A percentile compares a stretch with the other conserved stretches of the same genome.
Evolutionary conservation across 176 grass and related monocot species (phyloP).

Genomic region (Sorghum bicolor): Sorghum_bicolor_NCBIv3 NC_012879.2:2637001-2637500

Average conservation of each 20-base stretch:
- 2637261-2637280: not conserved
- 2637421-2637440: not conserved
- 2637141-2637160: not conserved
- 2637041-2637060: not conserved
- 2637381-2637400: conserved; percentile 28
- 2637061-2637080: not conserved
- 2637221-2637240: not conserved
- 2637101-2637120: not conserved
- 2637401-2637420: not conserved
- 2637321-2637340: not conserved
- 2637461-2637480: not conserved
- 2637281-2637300: not conserved
- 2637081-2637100: not conserved
- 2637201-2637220: not conserved
- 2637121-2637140: not conserved
- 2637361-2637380: not conserved
- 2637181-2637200: not conserved
- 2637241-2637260: not conserved
- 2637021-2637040: not conserved
- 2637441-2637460: not conserved
- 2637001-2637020: not conserved
- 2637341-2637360: not conserved
- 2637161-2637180: not conserved
- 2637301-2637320: not conserved
- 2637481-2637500: not conserved